Evolutionary conservation across 148 eudicot species (phyloP).

Genomic region (Diospyros lotus): DNA sequence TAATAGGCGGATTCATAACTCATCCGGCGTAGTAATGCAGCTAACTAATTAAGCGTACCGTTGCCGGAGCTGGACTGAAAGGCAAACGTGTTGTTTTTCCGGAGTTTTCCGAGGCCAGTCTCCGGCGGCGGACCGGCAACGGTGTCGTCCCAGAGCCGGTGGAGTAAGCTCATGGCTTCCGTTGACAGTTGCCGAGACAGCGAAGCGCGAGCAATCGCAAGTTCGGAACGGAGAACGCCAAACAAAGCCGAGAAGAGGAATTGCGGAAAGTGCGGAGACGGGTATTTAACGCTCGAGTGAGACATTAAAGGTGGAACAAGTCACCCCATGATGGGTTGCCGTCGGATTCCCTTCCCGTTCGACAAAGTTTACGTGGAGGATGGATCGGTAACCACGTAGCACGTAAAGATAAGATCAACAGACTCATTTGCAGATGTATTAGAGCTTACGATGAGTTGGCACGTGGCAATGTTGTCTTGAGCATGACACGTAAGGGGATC

Average conservation of each 20-base stretch:
- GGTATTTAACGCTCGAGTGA: constrained; percentile 26
- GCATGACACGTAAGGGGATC: too few relatives aligned
- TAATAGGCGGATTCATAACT: not conserved
- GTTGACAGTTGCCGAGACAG: not conserved
- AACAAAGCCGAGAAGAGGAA: not conserved
- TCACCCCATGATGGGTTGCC: constrained; percentile 20
- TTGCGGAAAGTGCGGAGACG: not conserved
- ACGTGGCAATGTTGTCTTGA: not conserved
- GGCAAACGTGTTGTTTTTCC: constrained; percentile 46
- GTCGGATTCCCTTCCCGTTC: constrained; percentile 36
- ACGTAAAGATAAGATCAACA: constrained; percentile 10
- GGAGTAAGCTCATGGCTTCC: constrained; percentile 39
- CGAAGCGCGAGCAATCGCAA: not conserved
- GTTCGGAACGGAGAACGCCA: too few relatives aligned
- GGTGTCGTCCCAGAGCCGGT: constrained; percentile 90
- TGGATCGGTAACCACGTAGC: not conserved
- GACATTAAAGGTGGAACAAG: constrained; percentile 26
- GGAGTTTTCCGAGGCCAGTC: constrained; percentile 68
- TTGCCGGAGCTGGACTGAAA: constrained; percentile 45
- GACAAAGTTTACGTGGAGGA: constrained; percentile 10
- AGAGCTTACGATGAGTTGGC: too few relatives aligned
- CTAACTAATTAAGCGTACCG: constrained; percentile 38
- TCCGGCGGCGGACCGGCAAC: constrained; percentile 84
- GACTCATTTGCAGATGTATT: not conserved
- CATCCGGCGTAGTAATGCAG: not conserved